Percentiles rank a stretch among this genome's conserved stretches.
phyloP scores from a whole-genome alignment of 225 moss, liverwort and hornwort genomes.

The Polytrichum formosum region DNA sequence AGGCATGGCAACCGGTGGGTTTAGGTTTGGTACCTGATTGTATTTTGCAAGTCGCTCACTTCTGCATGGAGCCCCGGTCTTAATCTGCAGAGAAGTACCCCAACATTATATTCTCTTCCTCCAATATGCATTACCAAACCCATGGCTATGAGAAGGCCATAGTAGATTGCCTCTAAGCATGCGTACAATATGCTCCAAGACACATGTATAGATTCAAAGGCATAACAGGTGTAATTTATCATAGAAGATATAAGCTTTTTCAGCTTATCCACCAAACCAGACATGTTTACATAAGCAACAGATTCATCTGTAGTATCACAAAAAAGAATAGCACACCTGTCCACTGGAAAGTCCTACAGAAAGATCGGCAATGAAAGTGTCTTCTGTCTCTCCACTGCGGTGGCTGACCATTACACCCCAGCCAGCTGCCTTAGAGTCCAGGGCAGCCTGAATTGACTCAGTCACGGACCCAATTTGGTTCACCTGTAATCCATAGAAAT shows the following conservation, averaged over 20 bases:
- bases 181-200: too few relatives aligned
- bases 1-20: too few relatives aligned
- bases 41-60: slow-evolving; percentile 96
- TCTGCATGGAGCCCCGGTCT: slow-evolving; percentile 96
- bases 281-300: too few relatives aligned
- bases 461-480: slow-evolving; percentile 96
- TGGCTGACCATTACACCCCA: slow-evolving; percentile 99
- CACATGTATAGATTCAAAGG: too few relatives aligned
- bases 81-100: slow-evolving; percentile 52
- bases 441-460: slow-evolving; percentile 94
- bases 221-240: too few relatives aligned
- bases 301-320: background rate
- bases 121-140: background rate
- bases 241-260: too few relatives aligned
- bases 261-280: too few relatives aligned
- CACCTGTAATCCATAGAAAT: slow-evolving; percentile 37
- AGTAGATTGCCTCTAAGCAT: too few relatives aligned
- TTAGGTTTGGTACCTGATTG: slow-evolving; percentile 56
- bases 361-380: slow-evolving; percentile 95
- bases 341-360: slow-evolving; percentile 88
- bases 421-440: slow-evolving; percentile 89
- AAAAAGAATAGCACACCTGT: slow-evolving; percentile 45
- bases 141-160: too few relatives aligned
- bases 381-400: slow-evolving; percentile 98
- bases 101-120: background rate